phyloP scores from a whole-genome alignment of 2,329 filamentous ascomycete species.

The Talaromyces sp. region DNA sequence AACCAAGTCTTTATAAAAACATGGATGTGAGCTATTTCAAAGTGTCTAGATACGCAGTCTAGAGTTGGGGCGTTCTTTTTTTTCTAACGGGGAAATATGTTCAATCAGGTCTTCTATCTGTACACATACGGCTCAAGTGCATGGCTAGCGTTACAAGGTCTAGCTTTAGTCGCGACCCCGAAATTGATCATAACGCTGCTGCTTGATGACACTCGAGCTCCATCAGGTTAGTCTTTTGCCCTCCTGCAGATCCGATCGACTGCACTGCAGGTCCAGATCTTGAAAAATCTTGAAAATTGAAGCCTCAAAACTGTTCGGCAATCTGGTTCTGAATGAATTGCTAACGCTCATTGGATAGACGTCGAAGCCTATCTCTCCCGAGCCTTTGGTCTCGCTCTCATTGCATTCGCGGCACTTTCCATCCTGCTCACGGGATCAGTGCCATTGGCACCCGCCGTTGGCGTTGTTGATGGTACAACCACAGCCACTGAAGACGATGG shows the following conservation, averaged over 20 bases:
- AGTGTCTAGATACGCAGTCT: not conserved
- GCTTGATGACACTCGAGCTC: conserved; percentile 53
- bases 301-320: not conserved
- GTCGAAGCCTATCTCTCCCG: conserved; percentile 72
- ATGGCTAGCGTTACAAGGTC: conserved; percentile 44
- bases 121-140: conserved; percentile 45
- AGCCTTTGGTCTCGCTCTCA: conserved; percentile 63
- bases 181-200: conserved; percentile 60
- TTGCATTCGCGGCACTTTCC: conserved; percentile 61
- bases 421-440: conserved; percentile 68
- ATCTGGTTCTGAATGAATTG: conserved; percentile 1
- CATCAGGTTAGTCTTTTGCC: conserved; percentile 46
- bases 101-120: conserved; percentile 40
- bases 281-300: not conserved
- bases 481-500: conserved; percentile 33
- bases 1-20: not conserved
- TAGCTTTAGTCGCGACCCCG: conserved; percentile 58
- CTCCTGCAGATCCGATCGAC: conserved; percentile 1
- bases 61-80: not conserved
- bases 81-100: not conserved
- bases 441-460: conserved; percentile 56
- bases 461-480: conserved; percentile 38
- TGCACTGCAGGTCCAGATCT: not conserved
- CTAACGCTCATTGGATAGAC: conserved; percentile 36
- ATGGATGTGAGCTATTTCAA: conserved; percentile 22